Evolutionary conservation across 164 flowering plant species (phyloP), one percentile per base, ranked within the genome.

Genomic region (Piper longum): DNA sequence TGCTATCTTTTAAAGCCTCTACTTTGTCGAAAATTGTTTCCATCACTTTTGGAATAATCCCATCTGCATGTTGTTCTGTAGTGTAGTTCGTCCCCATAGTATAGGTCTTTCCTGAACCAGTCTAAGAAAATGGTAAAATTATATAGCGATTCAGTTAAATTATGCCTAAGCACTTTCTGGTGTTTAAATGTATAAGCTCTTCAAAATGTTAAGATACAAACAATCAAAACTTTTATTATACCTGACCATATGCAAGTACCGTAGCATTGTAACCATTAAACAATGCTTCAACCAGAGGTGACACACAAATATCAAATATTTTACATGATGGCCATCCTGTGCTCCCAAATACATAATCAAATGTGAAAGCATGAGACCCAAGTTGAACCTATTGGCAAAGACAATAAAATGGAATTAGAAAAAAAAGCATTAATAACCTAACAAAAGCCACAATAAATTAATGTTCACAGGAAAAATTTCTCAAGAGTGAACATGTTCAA

Each of bases 61-160:
- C 99, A 51, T 68, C 64, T 42, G 51, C 73, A 51, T 69, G 73
- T 7, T 73, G 83, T 39, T 91, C 95, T 2, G 89, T 91, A 2
- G 72, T 77, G 36, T 89, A 91, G 18, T 83, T 86, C 1, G 98
- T 95, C 8, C 99, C 99, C 99, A 95, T 95, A 0, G 96, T 95
- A 67, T 89, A 91, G 0, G 99, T 95, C 69, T 95, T 95, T 1
- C 99, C 99, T 0, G 99, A 95, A 42, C 99, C 96, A n/a, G 99
- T 95, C 97, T 95, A 62, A 8, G 66, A n/a, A 12, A 56, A 60
- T 3, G 16, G 52, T 48, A 36, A 60, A 45, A 12, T 8, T 45
- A 4, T 2, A 11, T 7, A 13, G 36, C 14, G 14, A 1, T 26
- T 26, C 36, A 26, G 36, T 26, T 26, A 26, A 26, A 8, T 2